A percentile compares a stretch with the other conserved stretches of the same genome.
These are phyloP conservation scores for Cladophialophora chaetospira DNA, from an alignment of 2,329 filamentous ascomycete species.

Conservation along the genomic window DNA sequence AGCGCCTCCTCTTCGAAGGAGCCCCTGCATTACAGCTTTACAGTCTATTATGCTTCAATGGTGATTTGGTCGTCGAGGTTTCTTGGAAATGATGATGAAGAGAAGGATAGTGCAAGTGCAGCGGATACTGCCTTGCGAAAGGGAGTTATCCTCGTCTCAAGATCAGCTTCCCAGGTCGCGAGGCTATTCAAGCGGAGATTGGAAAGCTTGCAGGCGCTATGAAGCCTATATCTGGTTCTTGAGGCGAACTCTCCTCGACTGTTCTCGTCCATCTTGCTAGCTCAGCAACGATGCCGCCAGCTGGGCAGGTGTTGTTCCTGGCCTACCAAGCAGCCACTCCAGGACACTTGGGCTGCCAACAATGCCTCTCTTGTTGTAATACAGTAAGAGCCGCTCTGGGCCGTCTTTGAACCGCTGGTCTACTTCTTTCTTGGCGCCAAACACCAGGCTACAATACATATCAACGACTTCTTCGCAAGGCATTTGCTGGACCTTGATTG, in stretches of 20 bases:
- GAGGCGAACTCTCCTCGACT: too few species aligned
- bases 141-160: too few species aligned
- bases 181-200: too few species aligned
- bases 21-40: constrained; percentile 5
- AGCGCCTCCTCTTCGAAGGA: background rate
- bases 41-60: constrained; percentile 12
- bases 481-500: constrained; percentile 5
- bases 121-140: too few species aligned
- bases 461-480: constrained; percentile 6
- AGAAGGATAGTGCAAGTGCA: too few species aligned
- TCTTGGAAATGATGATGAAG: too few species aligned
- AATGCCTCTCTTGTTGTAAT: constrained; percentile 12
- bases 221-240: too few species aligned
- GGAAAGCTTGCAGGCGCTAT: too few species aligned
- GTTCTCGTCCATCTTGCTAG: background rate
- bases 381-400: constrained; percentile 13
- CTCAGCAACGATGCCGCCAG: constrained; percentile 3
- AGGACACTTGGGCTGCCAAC: constrained; percentile 9
- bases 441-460: background rate
- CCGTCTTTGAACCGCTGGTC: constrained; percentile 1
- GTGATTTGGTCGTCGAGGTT: constrained; percentile 6
- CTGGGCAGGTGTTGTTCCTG: constrained; percentile 5
- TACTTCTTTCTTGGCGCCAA: background rate
- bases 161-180: too few species aligned
- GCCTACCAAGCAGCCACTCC: constrained; percentile 17